A percentile compares a stretch with the other conserved stretches of the same genome.
Conservation (phyloP, 768 basidiomycete genomes). For the Piloderma croceum region DNA sequence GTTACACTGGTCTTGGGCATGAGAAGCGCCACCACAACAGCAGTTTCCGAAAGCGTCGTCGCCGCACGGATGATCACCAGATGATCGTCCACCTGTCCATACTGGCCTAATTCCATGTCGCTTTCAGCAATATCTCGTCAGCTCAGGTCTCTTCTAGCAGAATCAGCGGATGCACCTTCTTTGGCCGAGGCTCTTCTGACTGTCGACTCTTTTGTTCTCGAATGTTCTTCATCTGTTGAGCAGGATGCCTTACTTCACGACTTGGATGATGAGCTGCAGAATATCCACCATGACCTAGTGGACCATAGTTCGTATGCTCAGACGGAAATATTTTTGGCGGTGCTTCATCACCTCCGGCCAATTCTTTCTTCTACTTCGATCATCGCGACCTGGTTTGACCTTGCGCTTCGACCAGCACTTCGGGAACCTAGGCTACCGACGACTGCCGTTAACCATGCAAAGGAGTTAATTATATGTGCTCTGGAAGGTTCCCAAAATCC, state of each 20-base stretch:
- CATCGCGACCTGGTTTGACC: slow-evolving; percentile 78
- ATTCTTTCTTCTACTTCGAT: slow-evolving; percentile 60
- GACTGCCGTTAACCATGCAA: slow-evolving; percentile 55
- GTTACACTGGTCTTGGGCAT: no score
- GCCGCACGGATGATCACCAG: no score
- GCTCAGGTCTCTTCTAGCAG: slow-evolving; percentile 54
- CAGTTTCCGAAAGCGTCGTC: no score
- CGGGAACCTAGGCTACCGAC: slow-evolving; percentile 66
- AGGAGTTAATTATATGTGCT: slow-evolving; percentile 63
- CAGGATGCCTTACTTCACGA: slow-evolving; percentile 38
- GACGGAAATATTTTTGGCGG: slow-evolving; percentile 59
- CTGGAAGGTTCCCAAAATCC: slow-evolving; percentile 45
- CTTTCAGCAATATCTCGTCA: slow-evolving; percentile 43
- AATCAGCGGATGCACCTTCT: slow-evolving; percentile 44
- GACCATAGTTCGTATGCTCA: slow-evolving; percentile 60
- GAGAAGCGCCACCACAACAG: no score
- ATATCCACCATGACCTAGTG: slow-evolving; percentile 54
- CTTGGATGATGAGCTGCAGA: slow-evolving; percentile 64
- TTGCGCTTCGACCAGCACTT: slow-evolving; percentile 69
- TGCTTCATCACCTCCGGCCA: slow-evolving; percentile 57
- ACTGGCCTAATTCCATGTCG: slow-evolving; percentile 25
- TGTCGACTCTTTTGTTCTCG: slow-evolving; percentile 52
- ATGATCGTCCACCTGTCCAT: slow-evolving; percentile 5
- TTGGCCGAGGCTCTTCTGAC: slow-evolving; percentile 42
- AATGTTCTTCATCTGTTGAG: slow-evolving; percentile 44